Evolutionary conservation across 2,329 filamentous ascomycete genomes (phyloP).

Genomic region (Chaetomium olivaceum): DNA sequence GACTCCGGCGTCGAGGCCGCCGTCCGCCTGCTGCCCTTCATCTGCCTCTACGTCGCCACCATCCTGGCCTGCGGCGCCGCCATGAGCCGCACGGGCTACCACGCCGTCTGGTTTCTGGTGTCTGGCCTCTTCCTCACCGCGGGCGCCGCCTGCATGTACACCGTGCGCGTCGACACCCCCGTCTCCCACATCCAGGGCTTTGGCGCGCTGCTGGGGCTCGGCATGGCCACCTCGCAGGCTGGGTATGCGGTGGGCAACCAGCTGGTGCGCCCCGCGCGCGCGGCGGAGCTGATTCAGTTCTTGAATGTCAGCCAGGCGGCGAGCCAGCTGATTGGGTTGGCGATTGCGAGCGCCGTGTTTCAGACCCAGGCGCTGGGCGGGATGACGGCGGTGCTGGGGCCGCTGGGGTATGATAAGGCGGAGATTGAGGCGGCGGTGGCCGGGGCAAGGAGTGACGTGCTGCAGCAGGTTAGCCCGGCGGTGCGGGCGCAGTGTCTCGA

Average conservation of each 20-base stretch:
- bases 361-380: background rate
- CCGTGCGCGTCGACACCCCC: background rate
- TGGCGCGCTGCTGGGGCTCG: background rate
- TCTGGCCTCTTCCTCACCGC: background rate
- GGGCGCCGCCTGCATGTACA: background rate
- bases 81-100: background rate
- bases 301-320: background rate
- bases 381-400: background rate
- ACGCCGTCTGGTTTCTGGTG: background rate
- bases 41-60: background rate
- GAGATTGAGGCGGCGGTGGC: background rate
- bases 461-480: background rate
- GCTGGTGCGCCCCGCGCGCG: background rate
- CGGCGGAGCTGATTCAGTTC: background rate
- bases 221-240: background rate
- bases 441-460: background rate
- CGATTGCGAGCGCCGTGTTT: background rate
- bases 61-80: background rate
- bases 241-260: background rate
- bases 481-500: background rate
- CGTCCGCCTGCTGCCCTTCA: background rate
- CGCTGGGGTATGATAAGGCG: background rate
- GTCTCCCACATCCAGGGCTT: background rate
- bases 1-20: background rate
- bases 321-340: background rate